Base-by-base conservation (phyloP, 2,329 filamentous ascomycete species). In the Paramyrothecium sp. region DNA sequence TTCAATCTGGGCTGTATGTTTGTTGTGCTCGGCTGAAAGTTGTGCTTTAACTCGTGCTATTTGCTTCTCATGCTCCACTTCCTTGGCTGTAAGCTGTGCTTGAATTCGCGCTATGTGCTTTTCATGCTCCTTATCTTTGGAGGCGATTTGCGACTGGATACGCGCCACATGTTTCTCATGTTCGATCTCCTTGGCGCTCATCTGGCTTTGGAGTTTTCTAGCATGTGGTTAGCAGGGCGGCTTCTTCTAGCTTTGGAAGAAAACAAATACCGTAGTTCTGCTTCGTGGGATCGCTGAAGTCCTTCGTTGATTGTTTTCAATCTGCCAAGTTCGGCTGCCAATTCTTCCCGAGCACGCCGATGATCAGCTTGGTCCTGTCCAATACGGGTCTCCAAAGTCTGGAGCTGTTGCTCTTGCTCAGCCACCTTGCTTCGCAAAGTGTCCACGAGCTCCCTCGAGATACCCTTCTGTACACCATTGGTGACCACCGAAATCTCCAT, bases 371-470 rank as follows among this genome's bases (percentile, higher is more conserved):
- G 86, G 67, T 92, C 90, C 65, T 92, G 89, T 19, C 89, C 86
- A 19, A 91, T 71, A 56, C 81, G 78, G n/a, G 76, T 76, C 54
- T 81, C 75, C 12, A 86, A 71, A 4, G 78, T 77, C 58, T 82
- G 75, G 23, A 87, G 66, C 2, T 75, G 70, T 33, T 73, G 73
- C 21, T 86, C 87, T 61, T 89, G 91, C 58, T 94, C 88, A 58
- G 90, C 87, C 1, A 96, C 73, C 69, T 97, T 89, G 4, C 81
- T 81, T 53, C 91, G 87, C 33, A 99, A 78, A 1, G 89, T 89
- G 71, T 99, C 95, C 3, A 99, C 90, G 41, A 98, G 78, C 66
- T 98, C 92, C 46, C 94, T 85, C n/a, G 96, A 97, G 41, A 99
- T 90, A 3, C 94, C 94, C 67, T 94, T 93, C 63, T 95, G 88